Conservation (phyloP, 148 eudicot genomes). For the Oxyria digyna region DNA sequence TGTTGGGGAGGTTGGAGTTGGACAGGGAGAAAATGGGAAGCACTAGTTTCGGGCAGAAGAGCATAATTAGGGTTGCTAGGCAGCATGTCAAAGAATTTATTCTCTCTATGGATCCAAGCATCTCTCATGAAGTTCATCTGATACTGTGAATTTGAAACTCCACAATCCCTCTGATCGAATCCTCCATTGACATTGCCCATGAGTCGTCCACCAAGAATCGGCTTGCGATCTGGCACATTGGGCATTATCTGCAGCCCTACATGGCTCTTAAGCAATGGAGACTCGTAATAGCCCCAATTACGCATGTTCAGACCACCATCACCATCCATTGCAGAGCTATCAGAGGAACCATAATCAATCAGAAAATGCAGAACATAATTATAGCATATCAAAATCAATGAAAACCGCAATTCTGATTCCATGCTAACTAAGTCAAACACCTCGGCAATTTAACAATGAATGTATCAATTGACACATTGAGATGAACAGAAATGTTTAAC, state of each 20-base stretch:
- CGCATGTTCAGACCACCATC: slow-evolving; percentile 14
- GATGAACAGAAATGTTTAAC: background rate
- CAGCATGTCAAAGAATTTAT: slow-evolving; percentile 1
- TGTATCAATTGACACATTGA: background rate
- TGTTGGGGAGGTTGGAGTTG: slow-evolving; percentile 13
- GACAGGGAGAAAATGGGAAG: slow-evolving; percentile 3
- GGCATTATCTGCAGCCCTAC: slow-evolving; percentile 9
- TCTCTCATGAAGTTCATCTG: slow-evolving; percentile 10
- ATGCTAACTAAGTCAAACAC: background rate
- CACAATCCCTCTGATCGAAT: slow-evolving; percentile 11
- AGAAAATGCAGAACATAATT: background rate
- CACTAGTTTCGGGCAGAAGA: background rate
- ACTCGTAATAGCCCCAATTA: slow-evolving; percentile 12
- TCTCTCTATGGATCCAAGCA: slow-evolving; percentile 8
- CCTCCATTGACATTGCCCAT: slow-evolving; percentile 6
- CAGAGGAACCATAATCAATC: background rate
- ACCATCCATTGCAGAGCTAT: slow-evolving; percentile 13
- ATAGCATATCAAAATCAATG: background rate
- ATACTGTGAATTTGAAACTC: slow-evolving; percentile 1
- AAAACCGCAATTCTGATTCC: background rate
- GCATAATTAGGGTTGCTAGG: slow-evolving; percentile 4
- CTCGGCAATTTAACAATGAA: background rate
- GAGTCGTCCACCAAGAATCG: background rate
- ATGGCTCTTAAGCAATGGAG: background rate
- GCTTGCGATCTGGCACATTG: slow-evolving; percentile 8